Conservation (phyloP, 345 rosid genomes). For the Sapria himalayana region DNA sequence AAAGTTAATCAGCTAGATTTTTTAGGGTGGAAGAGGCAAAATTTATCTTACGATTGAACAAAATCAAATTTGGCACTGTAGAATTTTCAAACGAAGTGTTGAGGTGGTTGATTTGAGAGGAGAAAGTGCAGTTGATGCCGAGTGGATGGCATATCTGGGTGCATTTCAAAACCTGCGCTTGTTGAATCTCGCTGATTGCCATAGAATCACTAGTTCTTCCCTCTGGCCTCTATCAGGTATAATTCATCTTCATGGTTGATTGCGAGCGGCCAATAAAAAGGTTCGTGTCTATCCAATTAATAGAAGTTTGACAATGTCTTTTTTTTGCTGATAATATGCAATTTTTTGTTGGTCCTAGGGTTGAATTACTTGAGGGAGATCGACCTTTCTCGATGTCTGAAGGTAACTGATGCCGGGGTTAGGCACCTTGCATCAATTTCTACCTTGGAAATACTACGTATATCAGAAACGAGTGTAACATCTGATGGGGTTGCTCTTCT, state of each 20-base stretch:
- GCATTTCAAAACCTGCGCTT: constrained; percentile 33
- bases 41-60: too few species aligned
- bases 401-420: constrained; percentile 54
- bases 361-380: constrained; percentile 47
- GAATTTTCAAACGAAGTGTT: constrained; percentile 50
- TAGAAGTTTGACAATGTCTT: neutral
- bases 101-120: constrained; percentile 55
- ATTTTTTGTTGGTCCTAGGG: constrained; percentile 21
- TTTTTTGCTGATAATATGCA: neutral
- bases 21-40: too few species aligned
- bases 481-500: constrained; percentile 43
- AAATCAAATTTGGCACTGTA: constrained; percentile 10
- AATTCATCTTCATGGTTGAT: too few species aligned
- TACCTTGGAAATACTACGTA: constrained; percentile 33
- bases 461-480: constrained; percentile 47
- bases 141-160: constrained; percentile 86
- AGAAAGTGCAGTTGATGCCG: constrained; percentile 52
- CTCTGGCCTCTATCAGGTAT: constrained; percentile 64
- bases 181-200: constrained; percentile 51
- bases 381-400: constrained; percentile 61
- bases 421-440: constrained; percentile 47
- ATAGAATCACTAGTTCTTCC: constrained; percentile 38
- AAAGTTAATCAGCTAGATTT: too few species aligned
- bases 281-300: neutral
- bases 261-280: too few species aligned